Percentiles rank a stretch among this genome's conserved stretches.
Conservation (phyloP, 306 rosid genomes). For the Acmispon strigosus region DNA sequence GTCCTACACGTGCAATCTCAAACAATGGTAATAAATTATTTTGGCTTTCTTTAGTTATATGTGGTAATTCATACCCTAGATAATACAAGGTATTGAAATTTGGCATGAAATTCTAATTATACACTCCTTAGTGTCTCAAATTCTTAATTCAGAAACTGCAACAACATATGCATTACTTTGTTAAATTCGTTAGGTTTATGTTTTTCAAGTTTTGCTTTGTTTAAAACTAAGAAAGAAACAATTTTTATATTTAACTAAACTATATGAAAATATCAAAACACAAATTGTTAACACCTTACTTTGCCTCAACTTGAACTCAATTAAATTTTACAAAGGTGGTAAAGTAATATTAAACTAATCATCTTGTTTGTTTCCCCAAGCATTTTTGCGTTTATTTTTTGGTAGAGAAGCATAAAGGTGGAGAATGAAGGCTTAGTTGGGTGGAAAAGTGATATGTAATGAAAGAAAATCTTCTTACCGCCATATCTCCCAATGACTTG, state of each 20-base stretch:
- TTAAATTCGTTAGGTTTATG: too few relatives aligned
- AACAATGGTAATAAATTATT: too few relatives aligned
- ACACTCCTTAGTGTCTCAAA: too few relatives aligned
- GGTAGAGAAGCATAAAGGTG: neutral
- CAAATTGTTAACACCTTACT: neutral
- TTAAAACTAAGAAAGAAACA: neutral
- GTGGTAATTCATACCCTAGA: neutral
- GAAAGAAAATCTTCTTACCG: conserved; percentile 48
- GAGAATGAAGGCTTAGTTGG: neutral
- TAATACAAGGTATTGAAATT: neutral
- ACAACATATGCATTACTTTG: too few relatives aligned
- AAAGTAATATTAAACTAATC: neutral
- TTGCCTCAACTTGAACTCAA: neutral
- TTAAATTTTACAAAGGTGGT: neutral
- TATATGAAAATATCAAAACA: neutral
- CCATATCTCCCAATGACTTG: conserved; percentile 99
- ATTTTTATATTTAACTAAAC: neutral
- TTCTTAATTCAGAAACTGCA: too few relatives aligned
- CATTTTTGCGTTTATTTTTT: neutral
- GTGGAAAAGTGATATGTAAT: neutral
- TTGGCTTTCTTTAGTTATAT: neutral
- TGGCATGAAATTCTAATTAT: neutral
- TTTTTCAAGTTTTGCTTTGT: too few relatives aligned
- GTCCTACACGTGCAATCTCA: too few relatives aligned
- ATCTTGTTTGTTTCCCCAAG: neutral